Evolutionary conservation across 768 basidiomycete species (phyloP).

Genomic region (Pisolithus marmoratus): DNA sequence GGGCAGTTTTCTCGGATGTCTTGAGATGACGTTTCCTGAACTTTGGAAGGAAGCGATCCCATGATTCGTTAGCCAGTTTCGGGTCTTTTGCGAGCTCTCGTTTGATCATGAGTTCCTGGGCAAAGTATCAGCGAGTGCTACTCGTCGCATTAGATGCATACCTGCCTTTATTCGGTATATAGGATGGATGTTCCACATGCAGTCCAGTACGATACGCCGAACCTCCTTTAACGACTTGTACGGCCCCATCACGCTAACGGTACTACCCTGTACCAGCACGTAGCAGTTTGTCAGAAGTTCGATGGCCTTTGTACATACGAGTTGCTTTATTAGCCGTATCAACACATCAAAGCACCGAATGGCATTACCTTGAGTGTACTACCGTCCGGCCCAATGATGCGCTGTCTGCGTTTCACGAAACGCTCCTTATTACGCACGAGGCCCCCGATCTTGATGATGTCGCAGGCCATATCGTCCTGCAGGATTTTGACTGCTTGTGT

Average conservation of each 20-base stretch:
- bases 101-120: slow-evolving; percentile 94
- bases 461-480: slow-evolving; percentile 85
- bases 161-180: slow-evolving; percentile 96
- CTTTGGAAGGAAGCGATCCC: slow-evolving; percentile 96
- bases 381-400: slow-evolving; percentile 96
- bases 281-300: slow-evolving; percentile 96
- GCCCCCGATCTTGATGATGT: slow-evolving; percentile 97
- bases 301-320: slow-evolving; percentile 67
- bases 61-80: slow-evolving; percentile 86
- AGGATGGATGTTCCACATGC: slow-evolving; percentile 99
- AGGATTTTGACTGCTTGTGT: slow-evolving; percentile 85
- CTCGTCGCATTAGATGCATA: not conserved
- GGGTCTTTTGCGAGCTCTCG: slow-evolving; percentile 98
- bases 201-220: slow-evolving; percentile 91
- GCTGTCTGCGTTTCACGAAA: slow-evolving; percentile 92
- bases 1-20: slow-evolving; percentile 88
- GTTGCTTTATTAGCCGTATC: not conserved
- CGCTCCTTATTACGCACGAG: slow-evolving; percentile 93
- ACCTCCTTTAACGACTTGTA: slow-evolving; percentile 96
- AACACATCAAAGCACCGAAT: not conserved
- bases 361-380: slow-evolving; percentile 83
- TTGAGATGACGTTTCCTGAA: slow-evolving; percentile 92
- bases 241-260: slow-evolving; percentile 96
- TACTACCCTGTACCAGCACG: slow-evolving; percentile 96
- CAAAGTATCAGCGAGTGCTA: not conserved